Percentiles rank a stretch among this genome's conserved stretches.
Conservation (phyloP, 805 yeast genomes). For the Peterozyma xylosa region DNA sequence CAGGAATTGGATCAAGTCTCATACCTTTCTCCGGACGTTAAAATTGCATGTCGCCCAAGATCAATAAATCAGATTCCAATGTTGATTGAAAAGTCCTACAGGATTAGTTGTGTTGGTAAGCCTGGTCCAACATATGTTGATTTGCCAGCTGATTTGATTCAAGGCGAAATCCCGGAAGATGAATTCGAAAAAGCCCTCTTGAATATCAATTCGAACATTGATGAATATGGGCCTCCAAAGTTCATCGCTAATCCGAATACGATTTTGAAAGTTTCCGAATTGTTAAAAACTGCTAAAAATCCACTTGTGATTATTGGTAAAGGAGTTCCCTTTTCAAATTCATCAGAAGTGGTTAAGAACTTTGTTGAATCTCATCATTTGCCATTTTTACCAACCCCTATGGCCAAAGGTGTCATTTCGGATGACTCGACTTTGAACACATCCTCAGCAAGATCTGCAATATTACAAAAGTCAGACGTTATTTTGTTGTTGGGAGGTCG, state of each 20-base stretch:
- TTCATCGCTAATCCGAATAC: slow-evolving; percentile 26
- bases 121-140: slow-evolving; percentile 62
- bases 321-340: slow-evolving; percentile 45
- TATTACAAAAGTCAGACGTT: slow-evolving; percentile 49
- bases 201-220: slow-evolving; percentile 15
- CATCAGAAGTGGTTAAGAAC: slow-evolving; percentile 28
- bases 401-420: slow-evolving; percentile 66
- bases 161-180: slow-evolving; percentile 15
- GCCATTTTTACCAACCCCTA: slow-evolving; percentile 67
- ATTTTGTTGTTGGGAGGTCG: slow-evolving; percentile 58
- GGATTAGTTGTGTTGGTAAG: slow-evolving; percentile 34
- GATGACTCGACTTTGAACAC: slow-evolving; percentile 42
- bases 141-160: slow-evolving; percentile 55
- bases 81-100: slow-evolving; percentile 38
- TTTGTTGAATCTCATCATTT: slow-evolving; percentile 35
- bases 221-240: slow-evolving; percentile 22
- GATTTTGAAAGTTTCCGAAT: slow-evolving; percentile 26
- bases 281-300: slow-evolving; percentile 25
- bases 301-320: slow-evolving; percentile 61
- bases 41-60: slow-evolving; percentile 41
- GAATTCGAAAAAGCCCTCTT: slow-evolving; percentile 9
- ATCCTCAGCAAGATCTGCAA: slow-evolving; percentile 60
- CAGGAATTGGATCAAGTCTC: slow-evolving; percentile 66
- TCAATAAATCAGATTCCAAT: slow-evolving; percentile 25
- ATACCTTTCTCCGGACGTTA: slow-evolving; percentile 37